phyloP scores from a whole-genome alignment of 306 rosid genomes.

The Oemleria cerasiformis region DNA sequence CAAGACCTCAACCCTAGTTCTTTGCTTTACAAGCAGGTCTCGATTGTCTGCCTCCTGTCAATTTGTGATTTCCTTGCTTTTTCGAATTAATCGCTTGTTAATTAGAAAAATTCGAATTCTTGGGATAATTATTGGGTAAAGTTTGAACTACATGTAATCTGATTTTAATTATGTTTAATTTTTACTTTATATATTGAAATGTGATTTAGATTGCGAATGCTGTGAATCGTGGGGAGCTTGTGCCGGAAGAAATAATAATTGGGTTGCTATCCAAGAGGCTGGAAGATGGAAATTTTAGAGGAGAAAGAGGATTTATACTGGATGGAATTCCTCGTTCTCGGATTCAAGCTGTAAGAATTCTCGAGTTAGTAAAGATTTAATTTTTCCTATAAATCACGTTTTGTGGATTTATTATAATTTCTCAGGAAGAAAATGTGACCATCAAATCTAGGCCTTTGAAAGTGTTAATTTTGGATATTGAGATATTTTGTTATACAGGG shows the following conservation, averaged over 20 bases:
- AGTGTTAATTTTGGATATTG: not conserved
- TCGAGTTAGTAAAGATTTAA: not conserved
- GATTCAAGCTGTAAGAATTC: slow-evolving; percentile 62
- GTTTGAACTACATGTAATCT: not conserved
- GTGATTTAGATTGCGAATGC: slow-evolving; percentile 50
- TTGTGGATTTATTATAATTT: not conserved
- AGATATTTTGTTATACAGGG: no score
- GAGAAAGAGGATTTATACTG: slow-evolving; percentile 69
- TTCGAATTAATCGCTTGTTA: not conserved
- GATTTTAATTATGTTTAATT: not conserved
- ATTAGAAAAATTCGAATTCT: not conserved
- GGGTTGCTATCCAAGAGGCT: slow-evolving; percentile 52
- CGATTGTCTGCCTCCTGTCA: not conserved
- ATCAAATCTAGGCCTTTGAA: not conserved
- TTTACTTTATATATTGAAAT: not conserved
- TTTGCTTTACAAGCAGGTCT: slow-evolving; percentile 50
- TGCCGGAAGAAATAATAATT: slow-evolving; percentile 52
- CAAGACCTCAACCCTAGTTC: slow-evolving; percentile 67
- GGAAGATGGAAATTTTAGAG: slow-evolving; percentile 60
- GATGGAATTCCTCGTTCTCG: slow-evolving; percentile 67
- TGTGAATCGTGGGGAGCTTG: slow-evolving; percentile 51
- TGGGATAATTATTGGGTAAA: not conserved
- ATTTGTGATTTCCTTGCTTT: not conserved
- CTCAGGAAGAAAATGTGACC: not conserved
- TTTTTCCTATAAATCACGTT: not conserved